Evolutionary conservation across 495 filamentous ascomycete genomes (phyloP).

Genomic region (Lineolata rhizophorae): DNA sequence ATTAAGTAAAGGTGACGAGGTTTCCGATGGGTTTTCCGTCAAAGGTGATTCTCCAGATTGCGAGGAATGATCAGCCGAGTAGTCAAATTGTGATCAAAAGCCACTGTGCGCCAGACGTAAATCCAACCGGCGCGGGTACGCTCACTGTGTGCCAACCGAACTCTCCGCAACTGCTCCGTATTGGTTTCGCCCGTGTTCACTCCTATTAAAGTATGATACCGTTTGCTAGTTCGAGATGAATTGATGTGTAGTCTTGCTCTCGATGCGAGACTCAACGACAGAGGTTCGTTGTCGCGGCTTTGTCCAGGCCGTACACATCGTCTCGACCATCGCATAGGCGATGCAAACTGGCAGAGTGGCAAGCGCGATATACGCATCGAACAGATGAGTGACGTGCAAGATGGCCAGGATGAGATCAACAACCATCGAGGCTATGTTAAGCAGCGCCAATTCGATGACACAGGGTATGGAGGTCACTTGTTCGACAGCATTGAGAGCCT

Average conservation of each 20-base stretch:
- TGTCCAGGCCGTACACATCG: slow-evolving; percentile 4
- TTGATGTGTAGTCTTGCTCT: slow-evolving; percentile 37
- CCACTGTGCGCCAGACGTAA: slow-evolving; percentile 27
- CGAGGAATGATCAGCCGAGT: slow-evolving; percentile 40
- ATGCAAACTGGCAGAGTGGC: slow-evolving; percentile 38
- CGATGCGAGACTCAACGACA: slow-evolving; percentile 25
- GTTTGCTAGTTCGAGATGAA: slow-evolving; percentile 47
- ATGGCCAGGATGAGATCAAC: slow-evolving; percentile 49
- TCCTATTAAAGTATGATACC: slow-evolving; percentile 48
- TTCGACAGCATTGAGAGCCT: slow-evolving; percentile 42
- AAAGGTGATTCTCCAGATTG: slow-evolving; percentile 38
- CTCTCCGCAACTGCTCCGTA: slow-evolving; percentile 23
- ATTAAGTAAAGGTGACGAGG: slow-evolving; percentile 48
- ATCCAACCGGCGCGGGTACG: slow-evolving; percentile 12
- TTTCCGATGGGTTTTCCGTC: slow-evolving; percentile 36
- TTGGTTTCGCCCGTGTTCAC: slow-evolving; percentile 37
- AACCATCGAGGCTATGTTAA: slow-evolving; percentile 45
- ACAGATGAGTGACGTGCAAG: slow-evolving; percentile 42
- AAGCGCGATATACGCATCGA: slow-evolving; percentile 54
- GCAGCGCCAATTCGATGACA: slow-evolving; percentile 43
- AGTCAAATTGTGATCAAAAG: slow-evolving; percentile 40
- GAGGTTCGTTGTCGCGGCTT: slow-evolving; percentile 6
- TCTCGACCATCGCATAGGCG: slow-evolving; percentile 33
- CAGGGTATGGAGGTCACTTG: slow-evolving; percentile 40
- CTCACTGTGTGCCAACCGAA: slow-evolving; percentile 10